Evolutionary conservation across 108 stramenopile species (phyloP), one percentile per base, ranked within the genome.

Genomic region (Asterionellopsis glacialis): DNA sequence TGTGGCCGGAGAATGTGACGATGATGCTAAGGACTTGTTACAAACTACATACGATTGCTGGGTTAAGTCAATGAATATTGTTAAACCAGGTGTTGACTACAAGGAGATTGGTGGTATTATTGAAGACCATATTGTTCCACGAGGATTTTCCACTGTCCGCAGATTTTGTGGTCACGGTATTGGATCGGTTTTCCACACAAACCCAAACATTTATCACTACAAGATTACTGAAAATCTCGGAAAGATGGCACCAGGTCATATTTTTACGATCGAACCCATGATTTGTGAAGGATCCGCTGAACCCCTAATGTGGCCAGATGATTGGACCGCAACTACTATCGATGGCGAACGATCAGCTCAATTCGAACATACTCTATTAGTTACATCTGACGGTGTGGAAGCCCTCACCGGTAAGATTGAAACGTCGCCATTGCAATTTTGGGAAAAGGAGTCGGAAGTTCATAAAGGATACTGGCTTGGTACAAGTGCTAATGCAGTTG

Each of bases 201-300:
- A 68, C 18, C 99, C 99, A 18, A 95, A 96, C 67, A 88, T 99
- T 51, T 78, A 91, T 41, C 98, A 99, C 75, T 98, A 96, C 64
- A 67, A 77, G 13, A 96, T 97, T 67, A 85, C 80, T 68, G 89
- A 97, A 64, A 80, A 84, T 9, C 86, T 84, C 57, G 91, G 90
- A 6, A 68, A 80, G 45, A 98, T 98, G 91, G 75, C 80, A 40
- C 59, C 80, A 0, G 99, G 99, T 9, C 97, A 98, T 75, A 95
- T 93, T 13, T 97, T 99, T 81, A 99, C 99, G n/a, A 98, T 99
- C 61, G 99, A 99, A 72, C 99, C 99, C 1, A 98, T 98, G 98
- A 97, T 99, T 63, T 95, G 94, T 57, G 95, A 97, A 67, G 97
- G 96, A n/a, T 64, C 65, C 13, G 68, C 75, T 51, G 70, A 76